A percentile compares a stretch with the other conserved stretches of the same genome.
These are phyloP conservation scores for Lepidium didymum DNA, from an alignment of 345 rosid genomes.

Conservation along the genomic window DNA sequence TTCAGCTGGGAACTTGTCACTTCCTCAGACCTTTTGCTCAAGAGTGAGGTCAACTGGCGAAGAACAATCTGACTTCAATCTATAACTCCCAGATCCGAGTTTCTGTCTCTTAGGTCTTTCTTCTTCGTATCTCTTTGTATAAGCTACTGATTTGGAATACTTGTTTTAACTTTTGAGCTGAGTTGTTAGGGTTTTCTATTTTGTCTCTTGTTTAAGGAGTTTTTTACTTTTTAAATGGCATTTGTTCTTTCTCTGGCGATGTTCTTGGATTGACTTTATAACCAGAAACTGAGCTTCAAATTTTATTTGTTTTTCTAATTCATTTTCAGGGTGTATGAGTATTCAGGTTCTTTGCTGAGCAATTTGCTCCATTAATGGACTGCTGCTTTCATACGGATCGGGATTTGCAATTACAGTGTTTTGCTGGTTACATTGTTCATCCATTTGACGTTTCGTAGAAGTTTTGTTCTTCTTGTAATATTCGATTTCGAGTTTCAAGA, in stretches of 20 bases:
- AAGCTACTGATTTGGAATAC: background rate
- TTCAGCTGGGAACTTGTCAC: background rate
- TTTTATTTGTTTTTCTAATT: background rate
- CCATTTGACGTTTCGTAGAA: conserved; percentile 14
- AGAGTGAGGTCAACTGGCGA: background rate
- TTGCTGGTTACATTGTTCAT: conserved; percentile 29
- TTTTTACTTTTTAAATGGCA: background rate
- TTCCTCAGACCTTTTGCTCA: background rate
- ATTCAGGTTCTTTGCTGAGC: conserved; percentile 23
- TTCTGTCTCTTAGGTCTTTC: conserved; percentile 2
- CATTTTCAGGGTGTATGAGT: conserved; percentile 17
- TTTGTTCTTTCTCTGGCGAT: too few species aligned
- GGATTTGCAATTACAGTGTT: conserved; percentile 32
- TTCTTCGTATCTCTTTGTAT: background rate
- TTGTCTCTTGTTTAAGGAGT: background rate
- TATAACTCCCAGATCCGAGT: conserved; percentile 27
- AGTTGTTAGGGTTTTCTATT: conserved; percentile 16
- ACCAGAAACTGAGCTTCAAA: conserved; percentile 11
- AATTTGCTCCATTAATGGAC: conserved; percentile 46
- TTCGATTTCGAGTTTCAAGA: background rate
- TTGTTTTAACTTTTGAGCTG: background rate
- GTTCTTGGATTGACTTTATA: conserved; percentile 3
- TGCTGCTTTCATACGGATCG: conserved; percentile 37
- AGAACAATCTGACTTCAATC: conserved; percentile 3
- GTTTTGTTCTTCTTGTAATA: background rate